Base-by-base conservation (phyloP, 2,329 filamentous ascomycete species). In the Talaromyces sp. region DNA sequence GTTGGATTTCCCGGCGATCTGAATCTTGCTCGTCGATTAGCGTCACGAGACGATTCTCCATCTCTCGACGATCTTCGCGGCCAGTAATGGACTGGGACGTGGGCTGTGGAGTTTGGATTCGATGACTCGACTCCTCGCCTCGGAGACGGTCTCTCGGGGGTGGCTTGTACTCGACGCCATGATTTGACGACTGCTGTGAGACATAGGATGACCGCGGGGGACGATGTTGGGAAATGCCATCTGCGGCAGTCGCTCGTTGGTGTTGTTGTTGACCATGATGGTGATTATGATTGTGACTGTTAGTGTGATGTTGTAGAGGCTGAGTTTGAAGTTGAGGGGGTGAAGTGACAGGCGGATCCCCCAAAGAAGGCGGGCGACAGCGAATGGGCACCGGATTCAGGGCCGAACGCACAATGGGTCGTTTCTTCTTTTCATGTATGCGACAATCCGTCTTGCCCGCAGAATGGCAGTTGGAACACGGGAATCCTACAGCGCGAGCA, bases 351-450 rank as follows among this genome's bases (percentile, higher is more conserved):
- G 26, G n/a, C 11, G 43, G 46, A 57, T 62, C 41, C 3, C 46
- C 32, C 35, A 53, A 31, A 17, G 72, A 63, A 43, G 66, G 61
- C 21, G 77, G 74, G 62, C 75, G 73, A 68, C 70, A 74, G 56
- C 73, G 77, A 62, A 80, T 80, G n/a, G 79, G 78, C 32, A 81
- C 76, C 1, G 77, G 77, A 54, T 79, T 72, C 26, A 77, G 67
- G 35, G 74, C 69, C 56, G 72, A 77, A 51, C 70, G 75, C 50
- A 74, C 72, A 35, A 75, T 71, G 46, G 79, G 71, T 3, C 75
- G 77, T 63, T 80, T 80, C 66, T 78, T 80, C 68, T 81, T 82
- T 65, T 82, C 79, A 62, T 81, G 81, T 29, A 81, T 75, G 32
- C 70, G 75, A 60, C 80, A 82, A 58, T 77, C 75, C 14, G 68